Evolutionary conservation across 345 rosid genomes (phyloP).

Genomic region (Eucalyptus polyanthemos): DNA sequence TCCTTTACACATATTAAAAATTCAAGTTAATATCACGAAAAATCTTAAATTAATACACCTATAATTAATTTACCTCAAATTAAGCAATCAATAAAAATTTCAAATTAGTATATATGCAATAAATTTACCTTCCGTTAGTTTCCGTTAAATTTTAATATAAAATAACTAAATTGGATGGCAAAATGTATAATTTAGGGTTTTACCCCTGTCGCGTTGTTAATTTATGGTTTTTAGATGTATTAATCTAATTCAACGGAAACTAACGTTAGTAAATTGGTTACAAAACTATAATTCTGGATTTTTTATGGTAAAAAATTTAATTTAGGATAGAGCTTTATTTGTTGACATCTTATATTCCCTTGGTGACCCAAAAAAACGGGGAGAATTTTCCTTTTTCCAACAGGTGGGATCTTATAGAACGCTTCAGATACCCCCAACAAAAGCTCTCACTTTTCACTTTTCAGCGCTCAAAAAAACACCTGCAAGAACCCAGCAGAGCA

Average conservation of each 20-base stretch:
- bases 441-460: neutral
- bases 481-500: neutral
- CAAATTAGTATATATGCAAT: fast-evolving
- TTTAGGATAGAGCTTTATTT: no score
- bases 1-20: neutral
- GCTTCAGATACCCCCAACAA: neutral
- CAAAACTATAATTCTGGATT: no score
- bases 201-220: fast-evolving
- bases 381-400: neutral
- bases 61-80: no score
- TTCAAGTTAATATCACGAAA: neutral
- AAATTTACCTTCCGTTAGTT: fast-evolving
- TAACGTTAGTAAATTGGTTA: no score
- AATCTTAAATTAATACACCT: no score
- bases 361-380: neutral
- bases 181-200: no score
- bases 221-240: fast-evolving
- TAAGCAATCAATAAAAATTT: no score
- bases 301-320: no score
- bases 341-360: neutral
- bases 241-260: fast-evolving
- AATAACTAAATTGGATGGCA: no score
- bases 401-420: neutral
- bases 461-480: neutral
- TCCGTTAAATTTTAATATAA: fast-evolving